A percentile compares a stretch with the other conserved stretches of the same genome.
phyloP scores from a whole-genome alignment of 768 basidiomycete genomes.

The Mrakia gelida region DNA sequence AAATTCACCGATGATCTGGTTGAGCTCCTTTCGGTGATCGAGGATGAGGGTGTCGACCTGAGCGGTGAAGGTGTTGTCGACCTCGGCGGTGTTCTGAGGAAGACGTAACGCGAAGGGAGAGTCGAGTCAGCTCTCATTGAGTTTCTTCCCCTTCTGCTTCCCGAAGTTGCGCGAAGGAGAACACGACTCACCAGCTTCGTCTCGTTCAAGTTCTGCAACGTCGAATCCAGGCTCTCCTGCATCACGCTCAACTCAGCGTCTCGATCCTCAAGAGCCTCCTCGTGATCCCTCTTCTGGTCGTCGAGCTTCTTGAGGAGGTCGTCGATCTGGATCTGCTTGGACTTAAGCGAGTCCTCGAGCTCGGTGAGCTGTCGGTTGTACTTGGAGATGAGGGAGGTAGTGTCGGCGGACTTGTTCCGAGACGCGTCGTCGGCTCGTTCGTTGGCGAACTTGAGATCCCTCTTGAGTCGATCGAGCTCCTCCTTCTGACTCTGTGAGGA shows the following conservation, averaged over 20 bases:
- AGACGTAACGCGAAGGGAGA: background rate
- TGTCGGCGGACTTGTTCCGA: conserved; percentile 86
- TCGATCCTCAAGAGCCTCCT: conserved; percentile 85
- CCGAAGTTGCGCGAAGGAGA: background rate
- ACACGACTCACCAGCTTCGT: conserved; percentile 64
- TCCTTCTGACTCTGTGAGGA: conserved; percentile 71
- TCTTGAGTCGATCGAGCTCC: conserved; percentile 82
- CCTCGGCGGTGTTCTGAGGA: conserved; percentile 68
- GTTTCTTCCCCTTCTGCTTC: background rate
- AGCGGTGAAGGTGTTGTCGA: conserved; percentile 87
- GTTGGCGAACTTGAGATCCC: conserved; percentile 90
- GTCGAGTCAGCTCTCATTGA: background rate
- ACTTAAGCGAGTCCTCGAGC: conserved; percentile 91
- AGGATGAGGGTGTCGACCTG: conserved; percentile 95
- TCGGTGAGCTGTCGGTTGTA: conserved; percentile 95
- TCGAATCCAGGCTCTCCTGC: conserved; percentile 91
- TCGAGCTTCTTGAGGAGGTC: conserved; percentile 80
- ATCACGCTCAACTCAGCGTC: conserved; percentile 94
- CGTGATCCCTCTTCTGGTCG: conserved; percentile 66
- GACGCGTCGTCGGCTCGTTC: conserved; percentile 95
- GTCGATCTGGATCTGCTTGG: conserved; percentile 95
- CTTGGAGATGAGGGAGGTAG: conserved; percentile 77
- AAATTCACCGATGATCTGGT: conserved; percentile 83
- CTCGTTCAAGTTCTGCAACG: conserved; percentile 80
- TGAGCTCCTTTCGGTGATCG: conserved; percentile 95